Conservation (phyloP, 2,329 filamentous ascomycete species). For the Emydomyces testavorans region DNA sequence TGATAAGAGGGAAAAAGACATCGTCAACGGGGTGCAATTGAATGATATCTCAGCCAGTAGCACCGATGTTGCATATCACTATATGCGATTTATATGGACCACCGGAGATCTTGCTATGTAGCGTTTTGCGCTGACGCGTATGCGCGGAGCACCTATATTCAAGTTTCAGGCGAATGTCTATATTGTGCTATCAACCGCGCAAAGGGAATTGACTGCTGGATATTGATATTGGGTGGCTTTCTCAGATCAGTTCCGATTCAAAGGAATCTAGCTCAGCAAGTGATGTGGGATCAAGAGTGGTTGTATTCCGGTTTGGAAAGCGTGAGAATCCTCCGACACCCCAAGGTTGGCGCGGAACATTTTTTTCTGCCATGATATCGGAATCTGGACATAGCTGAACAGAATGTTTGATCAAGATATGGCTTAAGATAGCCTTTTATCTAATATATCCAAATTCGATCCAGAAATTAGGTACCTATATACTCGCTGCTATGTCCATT, state of each 20-base stretch:
- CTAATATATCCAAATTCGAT: no score
- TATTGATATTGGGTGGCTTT: not conserved
- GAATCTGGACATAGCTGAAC: no score
- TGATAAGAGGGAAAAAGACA: not conserved
- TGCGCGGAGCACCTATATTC: not conserved
- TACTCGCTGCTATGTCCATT: no score
- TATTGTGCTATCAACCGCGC: not conserved
- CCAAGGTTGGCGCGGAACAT: no score
- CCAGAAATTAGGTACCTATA: no score
- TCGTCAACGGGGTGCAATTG: not conserved
- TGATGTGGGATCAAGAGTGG: not conserved
- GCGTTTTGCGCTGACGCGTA: not conserved
- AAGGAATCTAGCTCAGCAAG: not conserved
- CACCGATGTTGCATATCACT: not conserved
- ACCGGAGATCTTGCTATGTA: not conserved
- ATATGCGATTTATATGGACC: not conserved
- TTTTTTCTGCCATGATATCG: no score
- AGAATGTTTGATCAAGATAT: no score
- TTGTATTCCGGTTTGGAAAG: not conserved
- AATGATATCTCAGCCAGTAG: not conserved
- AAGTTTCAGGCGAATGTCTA: constrained; percentile 1
- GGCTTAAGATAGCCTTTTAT: no score
- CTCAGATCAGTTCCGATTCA: not conserved
- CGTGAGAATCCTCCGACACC: not conserved
- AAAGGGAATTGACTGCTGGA: not conserved